Conservation (phyloP, 352 stramenopile species). For the Pythium grandisporangium region DNA sequence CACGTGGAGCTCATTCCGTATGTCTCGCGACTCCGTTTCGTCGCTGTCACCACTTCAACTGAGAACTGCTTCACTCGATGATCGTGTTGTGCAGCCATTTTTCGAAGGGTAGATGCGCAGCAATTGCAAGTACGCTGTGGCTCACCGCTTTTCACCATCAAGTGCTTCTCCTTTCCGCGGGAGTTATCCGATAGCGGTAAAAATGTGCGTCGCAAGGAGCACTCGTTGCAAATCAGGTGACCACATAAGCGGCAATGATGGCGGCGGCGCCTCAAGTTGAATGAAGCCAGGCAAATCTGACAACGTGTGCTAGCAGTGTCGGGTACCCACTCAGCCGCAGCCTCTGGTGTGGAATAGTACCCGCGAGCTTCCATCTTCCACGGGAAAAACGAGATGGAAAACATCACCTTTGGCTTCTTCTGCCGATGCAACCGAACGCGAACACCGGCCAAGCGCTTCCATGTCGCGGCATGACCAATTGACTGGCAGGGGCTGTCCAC, state of each 20-base stretch:
- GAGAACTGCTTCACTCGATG: constrained; percentile 46
- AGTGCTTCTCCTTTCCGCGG: constrained; percentile 30
- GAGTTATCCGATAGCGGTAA: constrained; percentile 37
- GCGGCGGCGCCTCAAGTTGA: constrained; percentile 53
- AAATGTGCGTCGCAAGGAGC: constrained; percentile 56
- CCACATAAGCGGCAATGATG: constrained; percentile 83
- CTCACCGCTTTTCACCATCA: constrained; percentile 57
- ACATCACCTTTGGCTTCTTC: constrained; percentile 31
- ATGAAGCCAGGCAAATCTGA: constrained; percentile 44
- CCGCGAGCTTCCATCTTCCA: constrained; percentile 61
- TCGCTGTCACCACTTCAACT: background rate
- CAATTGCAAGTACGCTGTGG: constrained; percentile 64
- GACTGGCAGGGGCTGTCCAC: background rate
- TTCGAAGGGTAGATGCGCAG: constrained; percentile 48
- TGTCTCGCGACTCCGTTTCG: background rate
- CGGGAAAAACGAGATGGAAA: constrained; percentile 68
- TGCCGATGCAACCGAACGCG: constrained; percentile 3
- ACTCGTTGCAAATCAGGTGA: constrained; percentile 60
- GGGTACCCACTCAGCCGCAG: constrained; percentile 60
- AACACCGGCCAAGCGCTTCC: constrained; percentile 1
- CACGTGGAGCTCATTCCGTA: too few species aligned
- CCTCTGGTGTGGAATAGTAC: constrained; percentile 64
- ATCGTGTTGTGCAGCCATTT: constrained; percentile 53
- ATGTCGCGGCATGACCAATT: background rate
- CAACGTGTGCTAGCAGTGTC: constrained; percentile 55